Percentiles rank a stretch among this genome's conserved stretches.
These are phyloP conservation scores for Schwanniomyces etchellsii DNA, from an alignment of 1,139 yeast genomes.

Conservation along the genomic window DNA sequence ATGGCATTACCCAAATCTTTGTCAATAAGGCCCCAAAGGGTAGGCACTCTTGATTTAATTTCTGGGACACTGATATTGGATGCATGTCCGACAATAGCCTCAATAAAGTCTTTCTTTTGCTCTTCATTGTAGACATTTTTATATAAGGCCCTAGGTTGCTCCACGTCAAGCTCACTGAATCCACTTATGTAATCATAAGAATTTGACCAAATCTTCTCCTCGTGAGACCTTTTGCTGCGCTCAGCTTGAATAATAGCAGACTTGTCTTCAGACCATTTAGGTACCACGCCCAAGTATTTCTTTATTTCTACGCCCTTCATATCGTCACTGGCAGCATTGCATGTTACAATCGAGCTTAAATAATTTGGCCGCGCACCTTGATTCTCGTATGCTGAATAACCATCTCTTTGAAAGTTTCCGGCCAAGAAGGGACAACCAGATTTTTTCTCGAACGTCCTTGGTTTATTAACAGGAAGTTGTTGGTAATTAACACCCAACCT, in stretches of 20 bases:
- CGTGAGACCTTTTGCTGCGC: conserved; percentile 24
- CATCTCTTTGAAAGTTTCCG: conserved; percentile 39
- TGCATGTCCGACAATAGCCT: conserved; percentile 35
- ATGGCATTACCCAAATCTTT: conserved; percentile 25
- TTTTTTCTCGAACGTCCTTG: conserved; percentile 14
- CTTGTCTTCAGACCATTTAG: conserved; percentile 16
- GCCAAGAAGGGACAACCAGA: conserved; percentile 29
- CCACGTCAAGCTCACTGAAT: conserved; percentile 33
- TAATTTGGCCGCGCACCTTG: conserved; percentile 28
- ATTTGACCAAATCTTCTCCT: conserved; percentile 30
- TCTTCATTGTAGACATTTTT: conserved; percentile 28
- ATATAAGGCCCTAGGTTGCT: conserved; percentile 39
- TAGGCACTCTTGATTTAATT: conserved; percentile 31
- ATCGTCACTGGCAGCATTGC: conserved; percentile 15
- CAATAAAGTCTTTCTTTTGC: conserved; percentile 24
- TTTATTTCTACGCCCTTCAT: conserved; percentile 13
- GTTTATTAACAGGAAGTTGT: conserved; percentile 23
- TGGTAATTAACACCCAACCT: conserved; percentile 33
- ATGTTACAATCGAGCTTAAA: conserved; percentile 17
- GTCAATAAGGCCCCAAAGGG: conserved; percentile 32
- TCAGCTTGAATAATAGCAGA: conserved; percentile 19
- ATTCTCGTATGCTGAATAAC: conserved; percentile 16
- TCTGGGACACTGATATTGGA: conserved; percentile 18
- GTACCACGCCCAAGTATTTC: conserved; percentile 24
- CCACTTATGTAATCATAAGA: conserved; percentile 35